Percentiles rank a stretch among this genome's conserved stretches.
These are phyloP conservation scores for Emergomyces africanus DNA, from an alignment of 2,329 filamentous ascomycete genomes.

Conservation along the genomic window DNA sequence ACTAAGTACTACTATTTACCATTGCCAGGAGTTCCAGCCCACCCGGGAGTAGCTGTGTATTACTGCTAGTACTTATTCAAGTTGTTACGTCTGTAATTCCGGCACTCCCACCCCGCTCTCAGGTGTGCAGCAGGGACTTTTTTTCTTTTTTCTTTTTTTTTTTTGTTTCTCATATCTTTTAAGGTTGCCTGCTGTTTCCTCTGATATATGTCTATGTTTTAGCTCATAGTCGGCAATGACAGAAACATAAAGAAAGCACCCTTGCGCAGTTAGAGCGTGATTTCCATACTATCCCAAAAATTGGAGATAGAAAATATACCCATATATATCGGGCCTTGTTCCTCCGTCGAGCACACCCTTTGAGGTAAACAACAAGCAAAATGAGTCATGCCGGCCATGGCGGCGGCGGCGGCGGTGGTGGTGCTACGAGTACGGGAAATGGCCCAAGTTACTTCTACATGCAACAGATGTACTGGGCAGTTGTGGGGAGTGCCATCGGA, in stretches of 20 bases:
- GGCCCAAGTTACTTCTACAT: constrained; percentile 35
- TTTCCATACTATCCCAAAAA: background rate
- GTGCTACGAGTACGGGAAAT: constrained; percentile 23
- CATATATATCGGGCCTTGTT: background rate
- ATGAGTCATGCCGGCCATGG: constrained; percentile 5
- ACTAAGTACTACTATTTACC: background rate
- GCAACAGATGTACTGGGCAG: constrained; percentile 42
- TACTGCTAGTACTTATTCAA: too few relatives aligned
- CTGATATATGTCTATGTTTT: background rate
- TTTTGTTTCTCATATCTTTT: background rate
- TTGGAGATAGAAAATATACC: background rate
- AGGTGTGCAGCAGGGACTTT: background rate
- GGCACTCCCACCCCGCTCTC: background rate
- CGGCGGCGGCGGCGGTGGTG: constrained; percentile 12
- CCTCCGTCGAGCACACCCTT: background rate
- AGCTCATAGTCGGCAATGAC: background rate
- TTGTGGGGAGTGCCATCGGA: constrained; percentile 30
- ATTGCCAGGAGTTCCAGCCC: background rate
- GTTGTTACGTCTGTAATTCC: background rate
- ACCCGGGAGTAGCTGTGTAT: background rate
- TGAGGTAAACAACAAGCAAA: background rate
- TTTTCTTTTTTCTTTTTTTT: background rate
- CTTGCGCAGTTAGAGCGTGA: background rate
- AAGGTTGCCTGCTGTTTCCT: background rate
- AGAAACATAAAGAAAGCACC: background rate